Evolutionary conservation across 2,329 filamentous ascomycete genomes (phyloP).

Genomic region (Domatiomyces globalis): DNA sequence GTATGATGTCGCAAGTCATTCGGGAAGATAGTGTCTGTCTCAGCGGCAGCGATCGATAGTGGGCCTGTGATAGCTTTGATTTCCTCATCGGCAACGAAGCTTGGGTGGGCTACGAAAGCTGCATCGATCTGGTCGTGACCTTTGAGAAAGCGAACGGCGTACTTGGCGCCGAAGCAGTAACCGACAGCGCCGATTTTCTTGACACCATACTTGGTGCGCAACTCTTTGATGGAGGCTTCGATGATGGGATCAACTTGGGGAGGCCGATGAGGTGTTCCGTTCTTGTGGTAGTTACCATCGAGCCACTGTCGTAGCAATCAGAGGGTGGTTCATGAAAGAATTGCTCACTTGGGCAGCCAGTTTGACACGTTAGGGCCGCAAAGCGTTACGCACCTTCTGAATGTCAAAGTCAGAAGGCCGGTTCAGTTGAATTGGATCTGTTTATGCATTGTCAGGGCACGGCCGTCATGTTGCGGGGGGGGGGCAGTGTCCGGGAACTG

Average conservation of each 20-base stretch:
- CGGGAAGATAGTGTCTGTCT: slow-evolving; percentile 54
- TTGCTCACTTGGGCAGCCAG: no score
- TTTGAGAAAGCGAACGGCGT: slow-evolving; percentile 53
- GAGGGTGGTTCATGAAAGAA: no score
- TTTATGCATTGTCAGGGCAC: neutral
- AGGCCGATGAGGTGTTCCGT: slow-evolving; percentile 25
- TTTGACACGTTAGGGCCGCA: no score
- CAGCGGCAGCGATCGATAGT: slow-evolving; percentile 50
- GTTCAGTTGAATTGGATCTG: slow-evolving; percentile 44
- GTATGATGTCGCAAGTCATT: slow-evolving; percentile 48
- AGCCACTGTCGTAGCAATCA: slow-evolving; percentile 28
- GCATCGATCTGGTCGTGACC: slow-evolving; percentile 44
- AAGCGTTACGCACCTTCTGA: slow-evolving; percentile 16
- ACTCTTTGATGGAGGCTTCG: slow-evolving; percentile 30
- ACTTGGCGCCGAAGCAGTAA: slow-evolving; percentile 34
- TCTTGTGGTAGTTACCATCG: slow-evolving; percentile 18
- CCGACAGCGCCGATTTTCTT: slow-evolving; percentile 22
- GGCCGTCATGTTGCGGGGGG: no score
- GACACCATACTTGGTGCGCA: slow-evolving; percentile 19
- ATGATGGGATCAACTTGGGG: slow-evolving; percentile 40
- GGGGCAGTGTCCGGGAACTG: no score
- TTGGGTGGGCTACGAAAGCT: slow-evolving; percentile 63
- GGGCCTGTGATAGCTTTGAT: slow-evolving; percentile 52
- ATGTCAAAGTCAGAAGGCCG: slow-evolving; percentile 37
- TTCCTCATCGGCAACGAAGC: slow-evolving; percentile 55